Base-by-base conservation (phyloP, 257 asterid genomes). In the Cruciata laevipes region DNA sequence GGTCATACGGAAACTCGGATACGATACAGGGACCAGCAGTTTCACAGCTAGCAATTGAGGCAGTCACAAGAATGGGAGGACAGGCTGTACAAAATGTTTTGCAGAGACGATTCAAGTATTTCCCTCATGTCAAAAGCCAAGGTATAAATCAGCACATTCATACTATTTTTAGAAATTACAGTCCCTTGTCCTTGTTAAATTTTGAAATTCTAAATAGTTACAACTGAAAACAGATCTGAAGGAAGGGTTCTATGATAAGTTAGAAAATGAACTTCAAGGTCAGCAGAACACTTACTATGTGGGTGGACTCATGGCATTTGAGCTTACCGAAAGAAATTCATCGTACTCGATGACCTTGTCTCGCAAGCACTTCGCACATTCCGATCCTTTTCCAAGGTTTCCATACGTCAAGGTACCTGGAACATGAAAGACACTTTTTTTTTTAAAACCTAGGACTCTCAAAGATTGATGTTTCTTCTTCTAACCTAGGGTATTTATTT, bases 291-390 rank as follows among this genome's bases (percentile, higher is more conserved):
- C 93, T 69, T 89, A 85, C 76, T 89, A 85, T 65, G 70, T 85
- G n/a, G 95, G 96, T 21, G 96, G 96, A 18, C 87, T 89, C 52
- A 74, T 85, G 92, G 96, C 96, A 20, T 89, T 89, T 82, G 96
- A 89, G 81, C 86, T 89, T n/a, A 89, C 96, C 0, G 96, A 89
- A 77, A 85, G 96, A 70, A 89, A 89, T 68, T 89, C 96, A 49
- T 69, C 95, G 25, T 89, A 89, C 23, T 77, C 96, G 10, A 85
- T 85, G 80, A 77, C 83, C 52, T 80, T 89, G 76, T 76, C 84
- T 57, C 51, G 81, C 49, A 85, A 74, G 71, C 95, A 85, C 78
- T 87, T 89, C 21, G 88, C 82, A 10, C 69, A 70, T 69, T 79
- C 84, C 53, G 87, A 77, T 62, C 75, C 90, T 35, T 61, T 77